Percentiles rank a stretch among this genome's conserved stretches.
phyloP scores from a whole-genome alignment of 2,329 filamentous ascomycete genomes.

The Sporothrix globosa region DNA sequence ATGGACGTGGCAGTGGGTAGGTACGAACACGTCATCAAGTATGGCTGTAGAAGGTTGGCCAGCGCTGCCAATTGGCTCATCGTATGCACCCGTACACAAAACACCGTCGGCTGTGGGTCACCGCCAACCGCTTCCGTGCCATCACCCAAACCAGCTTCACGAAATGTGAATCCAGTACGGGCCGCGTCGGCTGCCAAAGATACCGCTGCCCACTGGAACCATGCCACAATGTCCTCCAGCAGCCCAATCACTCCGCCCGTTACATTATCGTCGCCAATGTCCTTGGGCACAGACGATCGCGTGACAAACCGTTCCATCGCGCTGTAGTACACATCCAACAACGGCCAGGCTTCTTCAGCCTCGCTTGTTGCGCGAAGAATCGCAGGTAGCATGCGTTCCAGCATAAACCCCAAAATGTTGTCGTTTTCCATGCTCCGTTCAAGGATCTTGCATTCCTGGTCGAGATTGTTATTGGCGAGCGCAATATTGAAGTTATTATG shows the following conservation, averaged over 20 bases:
- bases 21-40: conserved; percentile 33
- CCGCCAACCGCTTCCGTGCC: neutral
- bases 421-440: conserved; percentile 53
- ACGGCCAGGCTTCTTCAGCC: conserved; percentile 48
- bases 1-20: conserved; percentile 7
- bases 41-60: conserved; percentile 36
- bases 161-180: neutral
- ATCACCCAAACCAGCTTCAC: neutral
- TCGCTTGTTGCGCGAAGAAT: conserved; percentile 48
- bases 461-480: conserved; percentile 54
- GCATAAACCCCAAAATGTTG: conserved; percentile 52
- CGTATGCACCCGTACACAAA: conserved; percentile 38
- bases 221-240: conserved; percentile 41
- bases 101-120: conserved; percentile 23
- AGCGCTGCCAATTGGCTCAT: conserved; percentile 37
- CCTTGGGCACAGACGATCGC: conserved; percentile 44
- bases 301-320: conserved; percentile 48
- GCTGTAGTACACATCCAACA: conserved; percentile 56
- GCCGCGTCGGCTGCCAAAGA: conserved; percentile 18
- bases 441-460: conserved; percentile 52
- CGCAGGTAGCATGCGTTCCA: conserved; percentile 60
- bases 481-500: conserved; percentile 62
- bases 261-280: conserved; percentile 45
- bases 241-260: conserved; percentile 42
- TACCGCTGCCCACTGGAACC: conserved; percentile 33